Base-by-base conservation (phyloP, 805 yeast species). In the Ogataea henricii region DNA sequence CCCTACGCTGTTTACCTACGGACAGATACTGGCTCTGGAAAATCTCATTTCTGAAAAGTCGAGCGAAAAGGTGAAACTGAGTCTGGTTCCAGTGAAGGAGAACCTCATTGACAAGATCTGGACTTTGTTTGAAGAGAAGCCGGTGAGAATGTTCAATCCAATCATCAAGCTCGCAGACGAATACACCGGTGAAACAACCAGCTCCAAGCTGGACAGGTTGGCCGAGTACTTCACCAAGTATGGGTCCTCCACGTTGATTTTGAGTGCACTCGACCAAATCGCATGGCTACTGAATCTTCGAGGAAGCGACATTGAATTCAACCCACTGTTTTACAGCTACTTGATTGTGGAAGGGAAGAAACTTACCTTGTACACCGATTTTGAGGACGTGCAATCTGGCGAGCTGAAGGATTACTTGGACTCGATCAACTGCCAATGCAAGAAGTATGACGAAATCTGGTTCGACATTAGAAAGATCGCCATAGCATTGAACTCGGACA, bases 251-350 rank as follows among this genome's bases (percentile, higher is more conserved):
- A 55, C 64, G 1, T 33, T 69, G 45, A 70, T 79, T 9, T 64
- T 78, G 6, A 68, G 74, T 47, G 73, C 81, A 4, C 68, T 91
- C 44, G 97, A 92, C 69, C 96, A 91, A 56, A 81, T 90, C 52
- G 94, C 96, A 6, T 91, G 97, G 97, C 68, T 90, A 36, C 77
- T 90, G 62, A 92, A 92, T 62, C 69, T 92, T 47, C 80, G 99
- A 54, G 73, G 74, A 34, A 54, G 63, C 43, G 84, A 79, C 59
- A 79, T 79, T 48, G 77, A 75, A 41, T 79, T 57, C 62, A 79
- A 78, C 55, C 83, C 84, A 3, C 73, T 79, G 14, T 79, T 79
- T 54, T 79, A 68, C 65, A 63, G 76, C 47, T 79, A 79, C 52
- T 58, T 76, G 40, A 65, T 84, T 9, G 71, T 84, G 25, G 68